Base-by-base conservation (phyloP, 495 filamentous ascomycete species). In the Choiromyces venosus region DNA sequence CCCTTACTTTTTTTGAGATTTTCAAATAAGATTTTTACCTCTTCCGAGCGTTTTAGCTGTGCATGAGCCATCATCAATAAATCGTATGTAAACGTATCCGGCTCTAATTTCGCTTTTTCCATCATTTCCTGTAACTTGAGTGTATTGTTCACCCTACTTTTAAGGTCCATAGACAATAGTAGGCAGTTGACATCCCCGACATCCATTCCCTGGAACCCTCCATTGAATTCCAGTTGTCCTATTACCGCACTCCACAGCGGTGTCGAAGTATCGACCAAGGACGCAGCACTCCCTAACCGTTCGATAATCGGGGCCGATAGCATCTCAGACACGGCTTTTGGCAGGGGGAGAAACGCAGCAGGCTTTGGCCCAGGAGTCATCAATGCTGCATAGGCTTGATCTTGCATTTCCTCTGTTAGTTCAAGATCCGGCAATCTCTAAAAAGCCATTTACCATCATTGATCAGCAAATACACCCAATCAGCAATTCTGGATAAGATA, bases 31-130 rank as follows among this genome's bases (percentile, higher is more conserved):
- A 10, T 44, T 52, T 77, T 72, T n/a, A 81, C 76, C 73, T 71
- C 71, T 44, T 65, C 33, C 37, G 76, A 37, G 16, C 76, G 66
- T 10, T 56, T 36, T 29, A 73, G 56, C 2, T 66, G 73, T 9
- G 79, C 76, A 46, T 79, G 71, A 37, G 76, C 79, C 38, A 79
- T 46, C 76, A 81, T 79, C 37, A 81, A 67, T 7, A 81, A 39
- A 39, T 81, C 79, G 74, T 79, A 81, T 6, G 76, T 81, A 40
- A 79, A 69, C 2, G 71, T 71, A 66, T 81, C 68, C 25, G 76
- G 68, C 29, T 37, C 25, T 3, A 81, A 56, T 29, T 21, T 37
- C 9, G 66, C 73, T 25, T 65, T 42, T 16, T 70, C 65, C 70
- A 81, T 76, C 79, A 81, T 81, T 38, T 39, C 52, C 21, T 76